Percentiles rank a stretch among this genome's conserved stretches.
Evolutionary conservation across 2,329 filamentous ascomycete species (phyloP).

Genomic region (Triangularia verruculosa): DNA sequence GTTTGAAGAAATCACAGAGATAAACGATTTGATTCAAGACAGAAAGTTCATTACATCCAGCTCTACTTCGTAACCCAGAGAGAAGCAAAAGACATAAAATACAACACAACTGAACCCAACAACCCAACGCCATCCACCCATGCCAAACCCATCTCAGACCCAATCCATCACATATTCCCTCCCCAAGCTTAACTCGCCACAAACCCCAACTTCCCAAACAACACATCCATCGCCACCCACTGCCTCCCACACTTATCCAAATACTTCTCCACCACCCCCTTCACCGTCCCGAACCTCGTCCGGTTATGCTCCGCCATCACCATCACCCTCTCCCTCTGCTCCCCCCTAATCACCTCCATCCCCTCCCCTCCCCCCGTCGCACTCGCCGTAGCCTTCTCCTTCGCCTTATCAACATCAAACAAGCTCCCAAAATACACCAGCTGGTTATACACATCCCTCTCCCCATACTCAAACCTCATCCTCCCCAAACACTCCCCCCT

Average conservation of each 20-base stretch:
- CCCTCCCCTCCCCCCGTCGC: constrained; percentile 38
- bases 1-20: too few species aligned
- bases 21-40: not conserved
- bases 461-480: constrained; percentile 84
- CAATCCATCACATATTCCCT: not conserved
- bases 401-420: constrained; percentile 86
- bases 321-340: constrained; percentile 63
- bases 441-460: constrained; percentile 94
- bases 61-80: not conserved
- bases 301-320: constrained; percentile 81
- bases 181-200: constrained; percentile 24
- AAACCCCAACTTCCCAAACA: constrained; percentile 71
- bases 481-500: constrained; percentile 80
- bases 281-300: constrained; percentile 71
- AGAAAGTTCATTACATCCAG: not conserved
- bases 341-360: constrained; percentile 38
- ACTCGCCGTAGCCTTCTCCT: constrained; percentile 47
- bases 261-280: constrained; percentile 75
- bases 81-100: not conserved
- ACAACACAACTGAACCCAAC: not conserved
- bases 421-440: constrained; percentile 80
- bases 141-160: constrained; percentile 4
- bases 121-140: constrained; percentile 5
- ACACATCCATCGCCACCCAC: constrained; percentile 89
- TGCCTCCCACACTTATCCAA: constrained; percentile 85